A percentile compares a stretch with the other conserved stretches of the same genome.
Evolutionary conservation across 257 asterid genomes (phyloP).

Genomic region (Verbascum thapsus): DNA sequence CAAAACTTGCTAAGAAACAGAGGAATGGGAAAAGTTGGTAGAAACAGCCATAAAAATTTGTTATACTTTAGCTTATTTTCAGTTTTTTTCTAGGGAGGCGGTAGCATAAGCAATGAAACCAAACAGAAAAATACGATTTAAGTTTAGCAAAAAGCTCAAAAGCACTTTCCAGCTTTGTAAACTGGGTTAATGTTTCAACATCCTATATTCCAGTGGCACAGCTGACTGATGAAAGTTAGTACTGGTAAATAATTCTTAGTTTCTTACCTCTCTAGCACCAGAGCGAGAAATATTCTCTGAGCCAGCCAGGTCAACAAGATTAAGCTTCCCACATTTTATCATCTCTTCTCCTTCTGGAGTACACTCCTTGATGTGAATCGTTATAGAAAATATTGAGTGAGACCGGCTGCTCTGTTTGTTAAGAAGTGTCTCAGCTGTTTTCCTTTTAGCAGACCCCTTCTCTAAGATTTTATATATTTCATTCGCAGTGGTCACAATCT

Average conservation of each 20-base stretch:
- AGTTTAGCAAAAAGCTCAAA: no score
- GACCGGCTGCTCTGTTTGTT: constrained; percentile 99
- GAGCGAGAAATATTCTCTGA: constrained; percentile 98
- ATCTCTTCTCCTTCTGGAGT: constrained; percentile 99
- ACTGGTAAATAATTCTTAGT: constrained; percentile 16
- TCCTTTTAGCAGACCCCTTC: constrained; percentile 97
- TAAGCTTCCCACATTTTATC: constrained; percentile 96
- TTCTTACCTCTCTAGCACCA: constrained; percentile 94
- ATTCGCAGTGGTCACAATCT: constrained; percentile 88
- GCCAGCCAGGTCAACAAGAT: constrained; percentile 98
- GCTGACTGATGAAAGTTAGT: no score
- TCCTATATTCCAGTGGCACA: no score
- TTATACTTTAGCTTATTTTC: constrained; percentile 14
- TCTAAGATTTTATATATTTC: constrained; percentile 89
- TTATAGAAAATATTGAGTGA: constrained; percentile 91
- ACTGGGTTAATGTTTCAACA: no score
- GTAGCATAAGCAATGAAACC: no score
- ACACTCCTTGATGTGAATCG: constrained; percentile 94
- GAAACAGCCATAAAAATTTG: no score
- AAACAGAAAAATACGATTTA: no score
- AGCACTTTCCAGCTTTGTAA: no score
- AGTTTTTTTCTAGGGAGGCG: neutral
- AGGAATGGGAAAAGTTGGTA: no score
- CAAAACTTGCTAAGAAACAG: no score
- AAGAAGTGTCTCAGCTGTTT: constrained; percentile 96